Evolutionary conservation across 306 rosid species (phyloP).

Genomic region (Astragalus membranaceus): DNA sequence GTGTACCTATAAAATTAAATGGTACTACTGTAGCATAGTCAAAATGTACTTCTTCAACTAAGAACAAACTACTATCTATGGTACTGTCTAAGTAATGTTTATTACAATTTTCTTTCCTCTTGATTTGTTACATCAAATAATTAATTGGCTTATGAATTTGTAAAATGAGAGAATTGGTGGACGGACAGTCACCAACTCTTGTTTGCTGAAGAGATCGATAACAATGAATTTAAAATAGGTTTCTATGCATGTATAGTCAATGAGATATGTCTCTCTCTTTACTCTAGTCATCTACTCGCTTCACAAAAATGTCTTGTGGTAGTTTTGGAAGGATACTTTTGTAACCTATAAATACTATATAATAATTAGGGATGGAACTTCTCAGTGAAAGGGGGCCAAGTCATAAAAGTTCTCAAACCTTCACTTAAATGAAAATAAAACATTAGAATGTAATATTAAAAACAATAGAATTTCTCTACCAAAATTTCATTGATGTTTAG

Average conservation of each 20-base stretch:
- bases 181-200: slow-evolving; percentile 32
- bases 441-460: not conserved
- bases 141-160: not conserved
- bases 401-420: not conserved
- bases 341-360: not conserved
- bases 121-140: slow-evolving; percentile 19
- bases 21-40: not conserved
- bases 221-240: slow-evolving; percentile 33
- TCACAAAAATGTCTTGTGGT: not conserved
- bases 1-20: slow-evolving; percentile 1
- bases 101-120: not conserved
- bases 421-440: not conserved
- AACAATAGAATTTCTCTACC: not conserved
- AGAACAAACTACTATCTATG: not conserved
- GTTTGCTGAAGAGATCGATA: slow-evolving; percentile 56
- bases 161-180: slow-evolving; percentile 45
- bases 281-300: not conserved
- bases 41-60: not conserved
- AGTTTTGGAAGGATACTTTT: not conserved
- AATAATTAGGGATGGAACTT: not conserved
- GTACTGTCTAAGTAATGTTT: not conserved
- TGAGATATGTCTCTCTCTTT: not conserved
- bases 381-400: not conserved
- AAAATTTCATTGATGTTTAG: no score
- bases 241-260: not conserved